Base-by-base conservation (phyloP, 257 asterid species). In the Cynanchum wilfordii region DNA sequence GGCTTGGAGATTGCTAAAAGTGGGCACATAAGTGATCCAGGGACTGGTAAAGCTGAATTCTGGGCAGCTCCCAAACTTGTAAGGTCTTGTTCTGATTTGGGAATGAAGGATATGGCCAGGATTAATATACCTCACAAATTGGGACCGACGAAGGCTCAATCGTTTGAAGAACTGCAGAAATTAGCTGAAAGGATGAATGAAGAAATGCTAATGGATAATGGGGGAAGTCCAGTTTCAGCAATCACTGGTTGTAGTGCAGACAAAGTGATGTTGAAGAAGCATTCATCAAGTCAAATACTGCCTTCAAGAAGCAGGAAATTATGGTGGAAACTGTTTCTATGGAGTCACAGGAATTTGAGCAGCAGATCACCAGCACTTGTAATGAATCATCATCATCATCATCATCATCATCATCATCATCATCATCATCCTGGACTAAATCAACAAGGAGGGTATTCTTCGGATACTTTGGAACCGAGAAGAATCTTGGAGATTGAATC, bases 281-380 rank as follows among this genome's bases (percentile, higher is more conserved):
- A 82, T 70, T 89, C 97, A 17, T 89, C 97, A 2, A 84, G 93
- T 55, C 90, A 88, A 71, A 85, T 92, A 42, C 89, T 92, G 19
- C 97, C 96, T 59, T 89, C 96, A 2, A 79, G 91, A 49, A 92
- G 93, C 78, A 83, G 89, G 65, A 87, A 83, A 66, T 57, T 89
- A 66, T 87, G 96, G 96, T 86, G 96, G 96, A 88, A 86, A 73
- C 66, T 87, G 76, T 87, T 88, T 73, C 87, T 89, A 7, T 92
- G 97, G 97, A 92, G 93, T 83, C 96, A 87, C 77, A 82, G 92
- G 79, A 88, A 89, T 80, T 78, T 82, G 22, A 68, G 66, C 24
- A 78, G 77, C n/a, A 78, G 77, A 73, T 78, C 78, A 27, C 83
- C 15, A 38, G 80, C 82, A 33, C 24, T 79, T 72, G 80, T 73